Conservation (phyloP, 176 grass and related monocot genomes). For the Lolium multiflorum region DNA sequence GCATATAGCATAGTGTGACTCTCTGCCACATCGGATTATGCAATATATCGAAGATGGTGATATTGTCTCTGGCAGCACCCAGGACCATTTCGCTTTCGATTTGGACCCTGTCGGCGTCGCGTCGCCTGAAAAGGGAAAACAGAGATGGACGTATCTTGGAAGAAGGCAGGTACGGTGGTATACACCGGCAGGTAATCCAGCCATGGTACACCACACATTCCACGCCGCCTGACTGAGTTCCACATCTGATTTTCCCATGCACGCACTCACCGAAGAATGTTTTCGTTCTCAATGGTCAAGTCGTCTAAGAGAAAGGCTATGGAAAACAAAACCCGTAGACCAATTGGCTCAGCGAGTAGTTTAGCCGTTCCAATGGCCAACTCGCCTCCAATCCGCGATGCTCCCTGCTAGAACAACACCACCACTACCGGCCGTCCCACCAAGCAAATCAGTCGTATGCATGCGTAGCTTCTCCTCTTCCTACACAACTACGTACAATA, state of each 20-base stretch:
- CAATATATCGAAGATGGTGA: not conserved
- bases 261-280: not conserved
- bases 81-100: not conserved
- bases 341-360: not conserved
- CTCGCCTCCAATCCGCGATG: conserved; percentile 19
- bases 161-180: not conserved
- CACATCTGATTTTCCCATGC: conserved; percentile 33
- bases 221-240: not conserved
- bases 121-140: not conserved
- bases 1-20: conserved; percentile 10
- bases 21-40: not conserved
- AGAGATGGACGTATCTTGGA: not conserved
- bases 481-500: not conserved
- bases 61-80: conserved; percentile 5
- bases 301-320: not conserved
- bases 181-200: not conserved
- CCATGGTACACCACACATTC: conserved; percentile 10
- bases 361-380: conserved; percentile 13
- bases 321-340: not conserved
- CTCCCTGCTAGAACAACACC: not conserved
- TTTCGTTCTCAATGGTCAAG: conserved; percentile 31
- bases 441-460: not conserved
- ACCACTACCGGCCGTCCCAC: not conserved
- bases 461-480: not conserved
- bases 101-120: conserved; percentile 22